A percentile compares a stretch with the other conserved stretches of the same genome.
Conservation (phyloP, 2,329 filamentous ascomycete genomes). For the Fusarium sulawesiense region DNA sequence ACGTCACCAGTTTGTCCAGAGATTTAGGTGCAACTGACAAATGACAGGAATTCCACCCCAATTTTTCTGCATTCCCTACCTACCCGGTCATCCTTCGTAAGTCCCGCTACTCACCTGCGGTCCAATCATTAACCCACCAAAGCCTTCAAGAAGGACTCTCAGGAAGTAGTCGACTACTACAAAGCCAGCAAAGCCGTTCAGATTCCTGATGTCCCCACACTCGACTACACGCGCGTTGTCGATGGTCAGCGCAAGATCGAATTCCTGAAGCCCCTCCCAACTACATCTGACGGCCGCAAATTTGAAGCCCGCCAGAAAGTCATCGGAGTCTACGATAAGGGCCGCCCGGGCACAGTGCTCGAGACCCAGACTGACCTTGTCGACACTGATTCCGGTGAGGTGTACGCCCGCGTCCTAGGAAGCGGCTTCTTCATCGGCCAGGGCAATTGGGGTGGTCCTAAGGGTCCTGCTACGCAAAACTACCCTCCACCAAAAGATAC, state of each 20-base stretch:
- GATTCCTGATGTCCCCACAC: conserved; percentile 54
- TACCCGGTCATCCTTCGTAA: conserved; percentile 56
- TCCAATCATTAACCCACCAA: background rate
- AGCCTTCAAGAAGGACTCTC: conserved; percentile 58
- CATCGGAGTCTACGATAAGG: conserved; percentile 59
- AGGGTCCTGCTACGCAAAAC: conserved; percentile 51
- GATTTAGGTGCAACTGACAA: conserved; percentile 54
- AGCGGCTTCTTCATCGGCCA: conserved; percentile 59
- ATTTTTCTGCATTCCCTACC: conserved; percentile 59
- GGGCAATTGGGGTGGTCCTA: conserved; percentile 57
- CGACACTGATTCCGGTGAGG: conserved; percentile 52
- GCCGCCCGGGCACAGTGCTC: conserved; percentile 42
- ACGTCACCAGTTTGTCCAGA: conserved; percentile 15
- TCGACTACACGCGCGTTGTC: conserved; percentile 55
- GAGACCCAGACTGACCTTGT: conserved; percentile 55
- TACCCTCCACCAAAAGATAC: conserved; percentile 48
- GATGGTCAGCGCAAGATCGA: conserved; percentile 57
- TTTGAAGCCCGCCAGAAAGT: conserved; percentile 55
- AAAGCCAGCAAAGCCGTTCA: conserved; percentile 48
- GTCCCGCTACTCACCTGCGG: background rate
- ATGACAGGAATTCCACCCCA: conserved; percentile 57
- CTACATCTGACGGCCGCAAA: conserved; percentile 51
- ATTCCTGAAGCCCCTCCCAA: conserved; percentile 53
- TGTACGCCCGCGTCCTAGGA: conserved; percentile 54
- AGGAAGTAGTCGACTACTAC: conserved; percentile 58